Base-by-base conservation (phyloP, 306 rosid species). In the Hylodesmum podocarpum region DNA sequence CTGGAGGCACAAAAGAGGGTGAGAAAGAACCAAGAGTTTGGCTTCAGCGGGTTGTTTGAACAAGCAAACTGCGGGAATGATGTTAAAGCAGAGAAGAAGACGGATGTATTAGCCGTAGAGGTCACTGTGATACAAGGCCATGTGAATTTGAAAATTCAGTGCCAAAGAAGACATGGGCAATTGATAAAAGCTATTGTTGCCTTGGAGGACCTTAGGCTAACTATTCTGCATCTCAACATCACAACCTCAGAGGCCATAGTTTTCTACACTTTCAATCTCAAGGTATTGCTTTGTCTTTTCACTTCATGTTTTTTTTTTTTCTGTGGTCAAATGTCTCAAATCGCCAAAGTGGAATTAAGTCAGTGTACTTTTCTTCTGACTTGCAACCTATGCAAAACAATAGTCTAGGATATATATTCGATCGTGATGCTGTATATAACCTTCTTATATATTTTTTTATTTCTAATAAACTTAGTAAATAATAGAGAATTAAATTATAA, bases 201-300 rank as follows among this genome's bases (percentile, higher is more conserved):
- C 5, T 66, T 92, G 44, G 91, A 92, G 71, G 86, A 87, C 21
- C 96, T 88, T 29, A 72, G 85, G 80, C 85, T 90, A 50, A 66
- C 87, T 4, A 79, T 92, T 72, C 57, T 92, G 76, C 97, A 92
- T 83, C 93, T 92, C 51, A 92, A 92, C 87, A 80, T 92, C 28
- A 82, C 90, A 46, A 82, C 96, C 24, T 79, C 89, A 15, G 86
- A 70, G 11, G 44, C 80, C 72, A 78, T 86, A 0, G 86, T 87
- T 43, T 77, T 88, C 29, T 92, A 87, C 86, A 88, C 93, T 49
- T 81, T 92, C 88, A 90, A 88, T 83, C 96, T 92, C 84, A 90
- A 87, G 97, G 97, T 90, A 82, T 59, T 77, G 62, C 51, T 72
- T 29, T 40, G 51, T 21, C 77, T 36, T 69, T n/a, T 7, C 29